These are phyloP conservation scores for Fusarium secorum DNA, from an alignment of 2,329 filamentous ascomycete species.

Conservation along the genomic window DNA sequence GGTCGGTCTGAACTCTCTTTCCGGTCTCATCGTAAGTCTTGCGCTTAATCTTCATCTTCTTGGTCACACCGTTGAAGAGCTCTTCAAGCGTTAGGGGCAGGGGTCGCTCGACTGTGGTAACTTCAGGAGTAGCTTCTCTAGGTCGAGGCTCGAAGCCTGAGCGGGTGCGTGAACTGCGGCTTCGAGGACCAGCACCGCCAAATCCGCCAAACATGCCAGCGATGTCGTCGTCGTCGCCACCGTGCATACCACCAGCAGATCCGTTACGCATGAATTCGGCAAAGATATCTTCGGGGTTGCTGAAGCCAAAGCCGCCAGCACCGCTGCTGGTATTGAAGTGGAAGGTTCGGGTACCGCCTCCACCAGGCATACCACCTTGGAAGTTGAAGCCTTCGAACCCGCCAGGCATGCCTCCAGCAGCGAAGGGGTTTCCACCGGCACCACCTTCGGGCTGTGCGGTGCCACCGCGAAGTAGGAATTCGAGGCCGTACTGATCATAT, in stretches of 20 bases:
- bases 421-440: constrained; percentile 66
- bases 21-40: constrained; percentile 90
- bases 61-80: constrained; percentile 83
- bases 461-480: constrained; percentile 87
- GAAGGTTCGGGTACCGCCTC: constrained; percentile 64
- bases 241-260: constrained; percentile 51
- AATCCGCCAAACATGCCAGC: constrained; percentile 65
- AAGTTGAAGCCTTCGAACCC: constrained; percentile 64
- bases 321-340: constrained; percentile 68
- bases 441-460: constrained; percentile 70
- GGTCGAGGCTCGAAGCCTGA: constrained; percentile 46
- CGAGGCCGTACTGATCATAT: constrained; percentile 94
- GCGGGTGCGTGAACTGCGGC: constrained; percentile 54
- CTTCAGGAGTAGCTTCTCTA: constrained; percentile 72
- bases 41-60: constrained; percentile 98
- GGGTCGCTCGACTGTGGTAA: constrained; percentile 87
- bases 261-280: constrained; percentile 76
- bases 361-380: constrained; percentile 51
- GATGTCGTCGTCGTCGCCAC: constrained; percentile 56
- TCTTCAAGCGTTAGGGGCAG: constrained; percentile 87
- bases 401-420: constrained; percentile 62
- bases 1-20: constrained; percentile 86
- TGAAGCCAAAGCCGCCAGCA: constrained; percentile 78
- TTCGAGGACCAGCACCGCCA: constrained; percentile 49
- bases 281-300: constrained; percentile 84